phyloP scores from a whole-genome alignment of 78 protist species.

The Tieghemostelium lacteum region DNA sequence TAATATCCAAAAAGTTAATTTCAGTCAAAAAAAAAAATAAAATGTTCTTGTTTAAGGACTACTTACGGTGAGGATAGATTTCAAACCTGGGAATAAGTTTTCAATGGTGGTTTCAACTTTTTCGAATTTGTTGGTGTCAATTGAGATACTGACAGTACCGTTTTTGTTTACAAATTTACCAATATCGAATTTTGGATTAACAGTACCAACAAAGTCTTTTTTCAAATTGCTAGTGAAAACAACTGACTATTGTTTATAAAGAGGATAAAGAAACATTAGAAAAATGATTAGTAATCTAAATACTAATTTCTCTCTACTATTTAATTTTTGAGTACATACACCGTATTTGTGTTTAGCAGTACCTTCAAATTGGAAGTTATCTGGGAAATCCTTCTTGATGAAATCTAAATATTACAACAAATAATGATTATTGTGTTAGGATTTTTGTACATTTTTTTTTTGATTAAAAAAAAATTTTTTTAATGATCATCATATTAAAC shows the following conservation, averaged over 20 bases:
- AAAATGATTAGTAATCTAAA: too few species aligned
- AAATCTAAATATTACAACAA: conserved; percentile 16
- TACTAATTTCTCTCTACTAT: neutral
- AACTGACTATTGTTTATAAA: conserved; percentile 6
- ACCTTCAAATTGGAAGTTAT: conserved; percentile 20
- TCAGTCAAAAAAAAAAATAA: too few species aligned
- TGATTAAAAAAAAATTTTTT: too few species aligned
- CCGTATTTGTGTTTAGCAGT: conserved; percentile 17
- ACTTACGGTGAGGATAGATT: conserved; percentile 43
- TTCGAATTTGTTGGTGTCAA: conserved; percentile 11
- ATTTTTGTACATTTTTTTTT: too few species aligned
- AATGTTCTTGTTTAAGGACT: too few species aligned
- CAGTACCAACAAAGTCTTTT: neutral
- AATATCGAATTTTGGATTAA: conserved; percentile 46
- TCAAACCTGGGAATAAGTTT: conserved; percentile 56
- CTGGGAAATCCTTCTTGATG: conserved; percentile 75
- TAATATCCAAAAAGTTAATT: too few species aligned
- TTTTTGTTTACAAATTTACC: neutral
- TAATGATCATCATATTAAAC: too few species aligned
- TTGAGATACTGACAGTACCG: neutral
- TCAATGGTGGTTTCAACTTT: conserved; percentile 63
- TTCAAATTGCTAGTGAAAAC: conserved; percentile 18
- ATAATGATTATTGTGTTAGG: neutral
- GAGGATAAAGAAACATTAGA: neutral
- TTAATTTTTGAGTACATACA: conserved; percentile 1